A percentile compares a stretch with the other conserved stretches of the same genome.
Evolutionary conservation across 148 eudicot species (phyloP).

Genomic region (Linanthus parryae): DNA sequence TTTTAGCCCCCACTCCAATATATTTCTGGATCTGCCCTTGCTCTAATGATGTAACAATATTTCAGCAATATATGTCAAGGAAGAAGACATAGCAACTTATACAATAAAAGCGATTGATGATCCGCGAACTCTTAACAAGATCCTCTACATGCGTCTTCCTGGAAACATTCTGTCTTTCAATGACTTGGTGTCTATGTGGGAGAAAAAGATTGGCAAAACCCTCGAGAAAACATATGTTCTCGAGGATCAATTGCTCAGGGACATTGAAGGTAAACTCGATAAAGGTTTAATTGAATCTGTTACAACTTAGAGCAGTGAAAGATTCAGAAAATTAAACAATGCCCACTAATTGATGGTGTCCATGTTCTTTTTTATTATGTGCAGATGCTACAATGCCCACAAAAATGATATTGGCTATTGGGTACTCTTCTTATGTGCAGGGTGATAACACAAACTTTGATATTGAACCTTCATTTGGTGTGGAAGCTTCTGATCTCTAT

Average conservation of each 20-base stretch:
- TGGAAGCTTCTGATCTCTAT: slow-evolving; percentile 13
- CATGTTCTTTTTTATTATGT: no score
- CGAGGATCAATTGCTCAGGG: slow-evolving; percentile 23
- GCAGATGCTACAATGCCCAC: slow-evolving; percentile 10
- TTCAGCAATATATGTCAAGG: no score
- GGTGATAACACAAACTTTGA: slow-evolving; percentile 14
- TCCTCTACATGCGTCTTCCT: slow-evolving; percentile 6
- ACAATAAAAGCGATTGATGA: slow-evolving; percentile 10
- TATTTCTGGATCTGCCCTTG: no score
- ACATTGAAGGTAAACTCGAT: slow-evolving; percentile 13
- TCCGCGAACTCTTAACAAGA: slow-evolving; percentile 12
- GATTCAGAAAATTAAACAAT: no score
- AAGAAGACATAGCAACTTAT: slow-evolving; percentile 13
- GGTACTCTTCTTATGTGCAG: slow-evolving; percentile 10
- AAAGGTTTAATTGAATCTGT: no score
- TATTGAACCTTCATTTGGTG: slow-evolving; percentile 10
- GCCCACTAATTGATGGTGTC: no score
- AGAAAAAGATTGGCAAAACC: slow-evolving; percentile 25
- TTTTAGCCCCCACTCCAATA: no score
- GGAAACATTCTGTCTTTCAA: slow-evolving; percentile 22
- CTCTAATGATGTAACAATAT: no score
- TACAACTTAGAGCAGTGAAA: no score
- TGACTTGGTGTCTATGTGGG: slow-evolving; percentile 35
- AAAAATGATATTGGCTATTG: slow-evolving; percentile 14
- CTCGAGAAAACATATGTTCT: slow-evolving; percentile 19